A percentile compares a stretch with the other conserved stretches of the same genome.
phyloP scores from a whole-genome alignment of 73 alveolate genomes.

The Paramecium biaurelia region DNA sequence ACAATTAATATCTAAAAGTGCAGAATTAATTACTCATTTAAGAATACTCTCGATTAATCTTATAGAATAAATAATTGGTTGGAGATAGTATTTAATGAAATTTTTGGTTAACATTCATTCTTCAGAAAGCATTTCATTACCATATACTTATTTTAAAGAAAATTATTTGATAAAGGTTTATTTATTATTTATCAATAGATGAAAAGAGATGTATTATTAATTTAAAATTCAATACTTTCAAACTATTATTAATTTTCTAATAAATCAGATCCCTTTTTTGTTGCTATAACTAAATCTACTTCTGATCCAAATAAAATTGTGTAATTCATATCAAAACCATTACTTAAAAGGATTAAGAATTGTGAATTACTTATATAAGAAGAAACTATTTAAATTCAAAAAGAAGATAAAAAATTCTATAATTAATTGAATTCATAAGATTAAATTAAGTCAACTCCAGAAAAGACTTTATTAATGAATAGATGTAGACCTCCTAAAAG shows the following conservation, averaged over 20 bases:
- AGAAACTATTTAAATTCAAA: background rate
- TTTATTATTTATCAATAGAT: background rate
- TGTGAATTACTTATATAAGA: background rate
- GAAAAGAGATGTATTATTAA: background rate
- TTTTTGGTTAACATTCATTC: background rate
- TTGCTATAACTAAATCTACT: background rate
- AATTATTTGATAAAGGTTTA: background rate
- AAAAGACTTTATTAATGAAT: background rate
- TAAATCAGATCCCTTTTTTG: slow-evolving; percentile 19
- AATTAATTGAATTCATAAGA: background rate
- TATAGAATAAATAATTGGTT: background rate
- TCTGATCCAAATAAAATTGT: background rate
- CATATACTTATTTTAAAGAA: background rate
- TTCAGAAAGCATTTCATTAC: background rate
- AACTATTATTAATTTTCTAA: background rate
- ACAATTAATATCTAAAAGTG: background rate
- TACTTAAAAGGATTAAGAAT: background rate
- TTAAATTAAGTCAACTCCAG: background rate
- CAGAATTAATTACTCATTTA: slow-evolving; percentile 20
- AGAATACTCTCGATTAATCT: slow-evolving; percentile 10
- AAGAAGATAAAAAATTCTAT: background rate
- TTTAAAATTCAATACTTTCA: background rate
- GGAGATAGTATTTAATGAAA: slow-evolving; percentile 16
- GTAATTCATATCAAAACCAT: background rate
- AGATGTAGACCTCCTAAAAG: background rate